Evolutionary conservation across 2,329 filamentous ascomycete genomes (phyloP).

Genomic region (Fusarium duplospermum): DNA sequence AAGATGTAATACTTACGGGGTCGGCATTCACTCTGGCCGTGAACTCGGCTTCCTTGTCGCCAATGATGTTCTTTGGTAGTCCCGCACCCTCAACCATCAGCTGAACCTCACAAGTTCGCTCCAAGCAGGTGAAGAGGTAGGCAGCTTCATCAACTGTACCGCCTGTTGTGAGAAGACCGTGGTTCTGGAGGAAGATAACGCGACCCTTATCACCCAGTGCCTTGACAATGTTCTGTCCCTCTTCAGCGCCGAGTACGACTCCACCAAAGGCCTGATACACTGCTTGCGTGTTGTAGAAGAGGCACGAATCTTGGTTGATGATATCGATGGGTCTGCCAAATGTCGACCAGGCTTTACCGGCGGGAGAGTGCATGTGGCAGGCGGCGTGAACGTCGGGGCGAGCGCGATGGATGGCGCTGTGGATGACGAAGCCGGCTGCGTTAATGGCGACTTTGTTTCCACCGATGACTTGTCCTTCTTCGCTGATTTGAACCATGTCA

Average conservation of each 20-base stretch:
- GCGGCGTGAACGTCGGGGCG: constrained; percentile 68
- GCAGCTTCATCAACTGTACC: constrained; percentile 74
- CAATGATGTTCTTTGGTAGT: constrained; percentile 45
- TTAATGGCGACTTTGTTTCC: constrained; percentile 67
- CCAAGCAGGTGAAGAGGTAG: constrained; percentile 64
- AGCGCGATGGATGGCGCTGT: constrained; percentile 68
- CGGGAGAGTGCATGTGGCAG: constrained; percentile 68
- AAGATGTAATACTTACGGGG: constrained; percentile 24
- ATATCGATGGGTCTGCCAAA: constrained; percentile 69
- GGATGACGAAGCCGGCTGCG: constrained; percentile 70
- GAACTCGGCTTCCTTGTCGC: constrained; percentile 52
- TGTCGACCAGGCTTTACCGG: constrained; percentile 69
- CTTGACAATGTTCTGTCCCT: constrained; percentile 67
- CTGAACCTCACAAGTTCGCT: constrained; percentile 47
- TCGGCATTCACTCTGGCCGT: constrained; percentile 47
- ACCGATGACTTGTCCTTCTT: constrained; percentile 51
- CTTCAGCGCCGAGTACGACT: constrained; percentile 68
- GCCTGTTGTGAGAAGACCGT: constrained; percentile 72
- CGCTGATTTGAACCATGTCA: constrained; percentile 70
- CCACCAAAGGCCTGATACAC: constrained; percentile 71
- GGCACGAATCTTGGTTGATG: constrained; percentile 68
- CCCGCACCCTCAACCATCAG: constrained; percentile 44
- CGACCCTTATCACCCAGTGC: constrained; percentile 64
- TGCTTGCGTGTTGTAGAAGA: constrained; percentile 65
- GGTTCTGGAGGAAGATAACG: constrained; percentile 70